A percentile compares a stretch with the other conserved stretches of the same genome.
These are phyloP conservation scores for Diaporthe humulicola DNA, from an alignment of 2,329 filamentous ascomycete species.

Conservation along the genomic window DNA sequence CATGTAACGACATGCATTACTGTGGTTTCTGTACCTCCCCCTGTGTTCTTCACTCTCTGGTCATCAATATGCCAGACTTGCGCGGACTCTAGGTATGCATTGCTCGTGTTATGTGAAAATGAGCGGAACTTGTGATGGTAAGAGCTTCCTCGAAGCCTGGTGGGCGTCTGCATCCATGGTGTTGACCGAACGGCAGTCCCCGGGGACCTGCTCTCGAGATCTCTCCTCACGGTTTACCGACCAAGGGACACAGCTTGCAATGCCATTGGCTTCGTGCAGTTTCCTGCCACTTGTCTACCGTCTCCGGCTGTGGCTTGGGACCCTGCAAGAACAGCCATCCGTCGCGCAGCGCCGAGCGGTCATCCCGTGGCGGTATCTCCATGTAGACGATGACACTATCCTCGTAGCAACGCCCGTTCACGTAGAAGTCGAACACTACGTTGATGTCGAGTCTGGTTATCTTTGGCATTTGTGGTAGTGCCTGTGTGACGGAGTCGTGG, in stretches of 20 bases:
- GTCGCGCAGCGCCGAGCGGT: not conserved
- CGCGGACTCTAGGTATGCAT: not conserved
- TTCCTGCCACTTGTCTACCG: not conserved
- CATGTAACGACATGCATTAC: not conserved
- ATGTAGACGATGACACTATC: accelerated
- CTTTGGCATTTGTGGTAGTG: not conserved
- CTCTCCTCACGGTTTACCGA: too few species aligned
- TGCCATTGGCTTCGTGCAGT: not conserved
- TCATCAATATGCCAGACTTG: not conserved
- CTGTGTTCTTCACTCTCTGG: not conserved
- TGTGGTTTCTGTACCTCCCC: not conserved
- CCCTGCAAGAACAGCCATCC: accelerated
- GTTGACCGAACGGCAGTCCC: too few species aligned
- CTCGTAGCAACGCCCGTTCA: too few species aligned
- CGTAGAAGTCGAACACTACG: not conserved
- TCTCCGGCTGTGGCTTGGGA: not conserved
- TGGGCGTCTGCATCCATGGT: too few species aligned
- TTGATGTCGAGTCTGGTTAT: not conserved
- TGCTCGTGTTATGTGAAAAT: not conserved
- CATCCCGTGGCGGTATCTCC: not conserved
- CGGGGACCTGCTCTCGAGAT: too few species aligned
- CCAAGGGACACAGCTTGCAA: not conserved
- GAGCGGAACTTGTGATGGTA: not conserved
- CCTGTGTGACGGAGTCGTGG: not conserved
- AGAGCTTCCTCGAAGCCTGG: not conserved